These are phyloP conservation scores for Leccinum cinnamomeum DNA, from an alignment of 1,284 basidiomycete genomes.

Conservation along the genomic window DNA sequence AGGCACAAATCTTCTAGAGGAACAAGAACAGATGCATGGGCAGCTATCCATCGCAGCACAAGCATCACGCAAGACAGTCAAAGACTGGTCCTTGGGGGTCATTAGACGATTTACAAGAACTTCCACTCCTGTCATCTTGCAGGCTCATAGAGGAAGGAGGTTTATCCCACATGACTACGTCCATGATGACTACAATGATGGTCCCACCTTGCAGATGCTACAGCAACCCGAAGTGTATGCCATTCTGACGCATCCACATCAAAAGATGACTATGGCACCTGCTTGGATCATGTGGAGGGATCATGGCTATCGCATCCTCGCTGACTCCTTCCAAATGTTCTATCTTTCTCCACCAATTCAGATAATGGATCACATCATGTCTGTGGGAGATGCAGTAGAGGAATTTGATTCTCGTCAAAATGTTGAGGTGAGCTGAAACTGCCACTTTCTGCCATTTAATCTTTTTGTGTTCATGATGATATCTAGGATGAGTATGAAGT, in stretches of 20 bases:
- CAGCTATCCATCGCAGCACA: background rate
- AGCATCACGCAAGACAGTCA: background rate
- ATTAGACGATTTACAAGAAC: background rate
- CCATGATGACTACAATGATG: conserved; percentile 17
- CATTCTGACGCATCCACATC: background rate
- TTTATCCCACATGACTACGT: background rate
- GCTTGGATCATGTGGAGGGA: conserved; percentile 17
- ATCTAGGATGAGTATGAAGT: background rate
- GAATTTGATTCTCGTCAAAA: no score
- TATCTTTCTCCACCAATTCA: conserved; percentile 3
- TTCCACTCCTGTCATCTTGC: background rate
- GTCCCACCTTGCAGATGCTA: conserved; percentile 13
- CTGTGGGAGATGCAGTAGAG: background rate
- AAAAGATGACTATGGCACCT: conserved; percentile 1
- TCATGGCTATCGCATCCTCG: conserved; percentile 17
- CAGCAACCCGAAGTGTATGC: conserved; percentile 8
- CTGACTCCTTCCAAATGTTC: conserved; percentile 17
- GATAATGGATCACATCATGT: conserved; percentile 15
- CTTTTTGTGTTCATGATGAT: no score
- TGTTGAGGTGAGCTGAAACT: background rate
- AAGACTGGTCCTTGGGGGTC: background rate
- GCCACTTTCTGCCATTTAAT: no score
- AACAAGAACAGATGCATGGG: background rate
- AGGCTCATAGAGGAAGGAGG: background rate
- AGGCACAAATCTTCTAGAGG: background rate